Evolutionary conservation across 2,329 filamentous ascomycete species (phyloP).

Genomic region (Diaporthe velutina): DNA sequence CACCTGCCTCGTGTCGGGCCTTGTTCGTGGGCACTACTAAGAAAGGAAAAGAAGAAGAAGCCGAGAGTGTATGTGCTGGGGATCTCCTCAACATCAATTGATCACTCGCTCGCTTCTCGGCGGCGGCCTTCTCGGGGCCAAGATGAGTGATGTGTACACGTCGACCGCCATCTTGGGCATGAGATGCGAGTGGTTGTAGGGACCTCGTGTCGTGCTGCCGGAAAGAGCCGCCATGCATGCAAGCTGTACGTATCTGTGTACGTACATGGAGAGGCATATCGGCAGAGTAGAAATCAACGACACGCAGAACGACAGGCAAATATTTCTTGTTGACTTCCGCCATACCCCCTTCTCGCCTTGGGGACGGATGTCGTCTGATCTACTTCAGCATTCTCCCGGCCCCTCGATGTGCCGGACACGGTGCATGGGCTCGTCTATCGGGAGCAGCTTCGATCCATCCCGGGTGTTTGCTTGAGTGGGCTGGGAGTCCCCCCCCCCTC

Average conservation of each 20-base stretch:
- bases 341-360: neutral
- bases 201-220: too few relatives aligned
- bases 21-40: neutral
- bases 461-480: neutral
- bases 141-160: neutral
- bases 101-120: neutral
- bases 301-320: too few relatives aligned
- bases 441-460: neutral
- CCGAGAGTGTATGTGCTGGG: neutral
- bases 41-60: neutral
- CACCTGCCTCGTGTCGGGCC: conserved; percentile 22
- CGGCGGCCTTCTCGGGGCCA: neutral
- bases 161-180: neutral
- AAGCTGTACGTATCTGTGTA: neutral
- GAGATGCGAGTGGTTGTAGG: neutral
- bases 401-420: neutral
- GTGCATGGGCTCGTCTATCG: conserved; percentile 3
- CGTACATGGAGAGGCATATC: too few relatives aligned
- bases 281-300: neutral
- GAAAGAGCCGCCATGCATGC: neutral
- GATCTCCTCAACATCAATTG: neutral
- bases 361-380: too few relatives aligned
- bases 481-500: neutral
- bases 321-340: neutral
- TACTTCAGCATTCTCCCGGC: neutral